Conservation (phyloP, 2,329 filamentous ascomycete genomes). For the Apiospora sp. region DNA sequence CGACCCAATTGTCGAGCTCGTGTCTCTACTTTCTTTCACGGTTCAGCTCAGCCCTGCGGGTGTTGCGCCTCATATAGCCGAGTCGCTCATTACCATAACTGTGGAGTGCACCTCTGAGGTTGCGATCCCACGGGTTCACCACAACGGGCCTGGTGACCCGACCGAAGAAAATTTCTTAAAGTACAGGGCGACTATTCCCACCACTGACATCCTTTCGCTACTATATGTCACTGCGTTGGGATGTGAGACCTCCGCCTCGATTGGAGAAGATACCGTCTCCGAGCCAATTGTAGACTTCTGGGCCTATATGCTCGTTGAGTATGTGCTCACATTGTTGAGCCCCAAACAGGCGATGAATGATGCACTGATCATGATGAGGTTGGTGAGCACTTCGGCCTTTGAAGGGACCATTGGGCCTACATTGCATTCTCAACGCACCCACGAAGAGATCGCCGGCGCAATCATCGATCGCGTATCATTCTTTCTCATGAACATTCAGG, state of each 20-base stretch:
- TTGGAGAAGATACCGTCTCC: constrained; percentile 33
- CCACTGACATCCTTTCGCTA: constrained; percentile 68
- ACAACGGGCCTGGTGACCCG: constrained; percentile 56
- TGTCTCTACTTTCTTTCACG: constrained; percentile 49
- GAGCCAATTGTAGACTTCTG: constrained; percentile 64
- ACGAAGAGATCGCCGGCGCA: constrained; percentile 51
- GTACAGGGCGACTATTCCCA: constrained; percentile 65
- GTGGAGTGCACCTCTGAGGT: constrained; percentile 68
- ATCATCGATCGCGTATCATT: constrained; percentile 70
- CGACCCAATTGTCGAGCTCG: constrained; percentile 69
- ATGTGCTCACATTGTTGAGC: constrained; percentile 72
- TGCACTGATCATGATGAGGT: constrained; percentile 68
- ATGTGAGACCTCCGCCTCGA: constrained; percentile 53
- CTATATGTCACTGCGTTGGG: constrained; percentile 70
- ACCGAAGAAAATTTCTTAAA: constrained; percentile 52
- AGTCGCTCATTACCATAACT: constrained; percentile 61
- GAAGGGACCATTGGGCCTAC: constrained; percentile 73
- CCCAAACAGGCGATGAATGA: constrained; percentile 70
- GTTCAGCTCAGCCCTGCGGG: constrained; percentile 43
- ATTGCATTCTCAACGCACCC: constrained; percentile 48
- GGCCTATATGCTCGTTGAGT: constrained; percentile 71
- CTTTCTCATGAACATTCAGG: constrained; percentile 65
- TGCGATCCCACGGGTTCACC: constrained; percentile 63
- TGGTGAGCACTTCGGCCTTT: constrained; percentile 73
- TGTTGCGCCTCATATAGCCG: constrained; percentile 66